Conservation (phyloP, 2,329 filamentous ascomycete species). For the Zymoseptoria pseudotritici region DNA sequence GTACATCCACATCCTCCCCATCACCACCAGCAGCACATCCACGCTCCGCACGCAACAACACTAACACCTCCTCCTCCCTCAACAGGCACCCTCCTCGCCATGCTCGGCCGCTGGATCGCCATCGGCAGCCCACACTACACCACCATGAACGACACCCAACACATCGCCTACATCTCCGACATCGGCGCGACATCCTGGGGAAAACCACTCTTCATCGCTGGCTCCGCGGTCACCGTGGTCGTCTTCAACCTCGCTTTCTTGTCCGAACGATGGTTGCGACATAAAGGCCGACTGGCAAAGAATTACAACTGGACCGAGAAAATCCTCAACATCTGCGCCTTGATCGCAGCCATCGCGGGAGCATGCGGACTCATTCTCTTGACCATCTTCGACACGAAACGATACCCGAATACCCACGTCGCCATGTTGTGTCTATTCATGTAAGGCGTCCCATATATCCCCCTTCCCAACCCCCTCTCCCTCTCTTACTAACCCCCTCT, state of each 20-base stretch:
- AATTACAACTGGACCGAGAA: conserved; percentile 62
- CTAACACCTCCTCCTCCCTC: background rate
- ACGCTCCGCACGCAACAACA: background rate
- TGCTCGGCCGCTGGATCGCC: conserved; percentile 63
- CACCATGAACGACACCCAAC: conserved; percentile 52
- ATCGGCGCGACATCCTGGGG: conserved; percentile 51
- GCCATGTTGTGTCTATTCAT: conserved; percentile 78
- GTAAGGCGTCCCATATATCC: conserved; percentile 22
- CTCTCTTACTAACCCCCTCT: background rate
- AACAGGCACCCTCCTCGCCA: conserved; percentile 56
- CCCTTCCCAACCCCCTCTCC: background rate
- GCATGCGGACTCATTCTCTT: conserved; percentile 75
- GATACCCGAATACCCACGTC: conserved; percentile 61
- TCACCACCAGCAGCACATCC: too few relatives aligned
- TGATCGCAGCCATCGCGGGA: conserved; percentile 64
- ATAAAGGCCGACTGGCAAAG: conserved; percentile 67
- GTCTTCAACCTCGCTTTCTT: conserved; percentile 75
- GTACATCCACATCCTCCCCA: conserved; percentile 1
- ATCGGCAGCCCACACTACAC: conserved; percentile 50
- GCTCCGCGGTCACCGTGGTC: conserved; percentile 63
- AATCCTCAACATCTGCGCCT: conserved; percentile 48
- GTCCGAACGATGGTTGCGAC: conserved; percentile 76
- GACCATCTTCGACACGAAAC: conserved; percentile 75
- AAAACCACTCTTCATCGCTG: conserved; percentile 72
- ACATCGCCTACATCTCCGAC: conserved; percentile 52